These are phyloP conservation scores for Chaetomiaceae sp. DNA, from an alignment of 2,329 filamentous ascomycete genomes.

Conservation along the genomic window DNA sequence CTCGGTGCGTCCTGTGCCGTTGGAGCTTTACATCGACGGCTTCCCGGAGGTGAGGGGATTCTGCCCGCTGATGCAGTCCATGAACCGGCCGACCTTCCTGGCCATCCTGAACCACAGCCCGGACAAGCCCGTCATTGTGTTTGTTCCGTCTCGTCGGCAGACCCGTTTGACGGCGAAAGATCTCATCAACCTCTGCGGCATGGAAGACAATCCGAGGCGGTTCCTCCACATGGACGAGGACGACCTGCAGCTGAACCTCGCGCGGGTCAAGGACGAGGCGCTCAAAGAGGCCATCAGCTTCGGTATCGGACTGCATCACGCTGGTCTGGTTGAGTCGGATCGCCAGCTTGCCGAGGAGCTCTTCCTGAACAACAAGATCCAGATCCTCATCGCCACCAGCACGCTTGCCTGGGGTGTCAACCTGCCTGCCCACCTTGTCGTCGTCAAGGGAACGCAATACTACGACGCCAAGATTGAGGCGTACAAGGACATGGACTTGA, in stretches of 20 bases:
- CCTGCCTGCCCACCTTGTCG: constrained; percentile 89
- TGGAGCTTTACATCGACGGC: constrained; percentile 96
- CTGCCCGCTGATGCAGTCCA: constrained; percentile 96
- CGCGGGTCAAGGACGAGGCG: constrained; percentile 87
- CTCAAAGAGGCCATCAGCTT: constrained; percentile 93
- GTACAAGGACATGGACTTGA: constrained; percentile 98
- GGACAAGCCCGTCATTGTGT: constrained; percentile 95
- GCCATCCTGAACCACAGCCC: constrained; percentile 96
- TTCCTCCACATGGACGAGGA: constrained; percentile 95
- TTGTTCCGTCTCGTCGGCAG: constrained; percentile 91
- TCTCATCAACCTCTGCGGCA: constrained; percentile 93
- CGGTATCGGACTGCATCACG: constrained; percentile 94
- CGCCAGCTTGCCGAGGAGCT: constrained; percentile 88
- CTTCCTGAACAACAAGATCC: constrained; percentile 96
- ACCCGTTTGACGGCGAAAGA: constrained; percentile 94
- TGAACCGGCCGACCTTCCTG: constrained; percentile 95
- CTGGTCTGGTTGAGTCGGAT: constrained; percentile 92
- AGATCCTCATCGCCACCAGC: constrained; percentile 91
- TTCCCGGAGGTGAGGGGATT: constrained; percentile 95
- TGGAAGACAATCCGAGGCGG: constrained; percentile 94
- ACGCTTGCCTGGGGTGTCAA: constrained; percentile 99
- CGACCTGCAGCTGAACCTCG: constrained; percentile 81
- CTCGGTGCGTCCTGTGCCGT: constrained; percentile 89
- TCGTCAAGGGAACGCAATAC: constrained; percentile 97
- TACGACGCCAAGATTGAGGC: constrained; percentile 97